Evolutionary conservation across 1,284 basidiomycete species (phyloP).

Genomic region (Meira miltonrushii): DNA sequence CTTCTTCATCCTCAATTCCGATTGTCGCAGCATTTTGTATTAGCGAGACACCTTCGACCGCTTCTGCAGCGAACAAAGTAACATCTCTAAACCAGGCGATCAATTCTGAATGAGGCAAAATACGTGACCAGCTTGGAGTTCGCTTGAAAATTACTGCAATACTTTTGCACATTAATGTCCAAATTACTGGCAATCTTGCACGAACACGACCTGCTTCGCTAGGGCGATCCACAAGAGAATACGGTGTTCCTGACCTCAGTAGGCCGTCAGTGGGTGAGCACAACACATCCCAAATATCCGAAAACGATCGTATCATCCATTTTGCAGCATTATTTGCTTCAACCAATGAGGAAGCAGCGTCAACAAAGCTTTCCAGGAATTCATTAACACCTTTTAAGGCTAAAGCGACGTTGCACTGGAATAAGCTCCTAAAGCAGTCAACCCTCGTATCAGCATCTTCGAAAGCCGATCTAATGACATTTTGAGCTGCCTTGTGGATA

Average conservation of each 20-base stretch:
- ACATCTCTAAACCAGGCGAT: constrained; percentile 50
- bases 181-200: constrained; percentile 32
- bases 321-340: constrained; percentile 40
- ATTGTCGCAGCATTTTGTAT: constrained; percentile 23
- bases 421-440: constrained; percentile 40
- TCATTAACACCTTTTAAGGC: constrained; percentile 26
- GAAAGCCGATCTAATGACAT: constrained; percentile 37
- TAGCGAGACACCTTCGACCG: constrained; percentile 37
- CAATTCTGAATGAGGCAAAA: constrained; percentile 25
- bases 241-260: constrained; percentile 37
- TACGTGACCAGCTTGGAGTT: constrained; percentile 41
- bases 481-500: constrained; percentile 34
- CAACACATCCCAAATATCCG: constrained; percentile 46
- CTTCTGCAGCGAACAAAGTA: constrained; percentile 42
- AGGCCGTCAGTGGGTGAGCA: constrained; percentile 44
- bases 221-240: constrained; percentile 26
- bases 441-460: constrained; percentile 29
- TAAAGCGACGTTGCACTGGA: constrained; percentile 24
- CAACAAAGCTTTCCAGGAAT: constrained; percentile 30
- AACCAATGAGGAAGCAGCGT: constrained; percentile 22
- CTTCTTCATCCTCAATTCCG: constrained; percentile 12
- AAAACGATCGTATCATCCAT: constrained; percentile 41
- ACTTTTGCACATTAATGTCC: constrained; percentile 41
- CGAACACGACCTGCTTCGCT: constrained; percentile 21
- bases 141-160: constrained; percentile 42